phyloP scores from a whole-genome alignment of 495 filamentous ascomycete species.

The Lentithecium fluviatile region DNA sequence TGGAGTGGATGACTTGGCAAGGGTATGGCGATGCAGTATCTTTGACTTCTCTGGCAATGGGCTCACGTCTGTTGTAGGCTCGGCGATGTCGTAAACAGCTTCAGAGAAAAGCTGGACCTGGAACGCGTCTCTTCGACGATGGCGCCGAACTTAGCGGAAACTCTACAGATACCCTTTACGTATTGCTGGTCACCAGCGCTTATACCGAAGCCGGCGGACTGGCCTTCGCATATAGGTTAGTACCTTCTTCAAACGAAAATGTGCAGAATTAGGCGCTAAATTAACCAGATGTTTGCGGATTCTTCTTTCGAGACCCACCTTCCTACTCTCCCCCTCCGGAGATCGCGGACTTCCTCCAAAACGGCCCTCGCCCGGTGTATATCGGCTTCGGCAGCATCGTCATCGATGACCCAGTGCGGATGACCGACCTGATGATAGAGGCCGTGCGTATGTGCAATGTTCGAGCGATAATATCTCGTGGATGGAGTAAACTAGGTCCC shows the following conservation, averaged over 20 bases:
- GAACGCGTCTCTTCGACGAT: slow-evolving; percentile 65
- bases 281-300: slow-evolving; percentile 60
- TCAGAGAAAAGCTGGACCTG: slow-evolving; percentile 64
- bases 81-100: slow-evolving; percentile 72
- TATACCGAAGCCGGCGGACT: slow-evolving; percentile 77
- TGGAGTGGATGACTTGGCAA: slow-evolving; percentile 81
- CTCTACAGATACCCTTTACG: slow-evolving; percentile 69
- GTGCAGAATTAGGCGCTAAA: no score
- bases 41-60: background rate
- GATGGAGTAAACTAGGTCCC: slow-evolving; percentile 74
- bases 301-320: slow-evolving; percentile 68
- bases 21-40: slow-evolving; percentile 41
- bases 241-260: no score
- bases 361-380: slow-evolving; percentile 77
- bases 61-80: slow-evolving; percentile 35
- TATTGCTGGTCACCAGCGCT: slow-evolving; percentile 78
- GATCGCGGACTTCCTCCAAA: slow-evolving; percentile 62
- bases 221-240: slow-evolving; percentile 56
- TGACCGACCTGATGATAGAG: slow-evolving; percentile 88
- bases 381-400: slow-evolving; percentile 96
- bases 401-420: slow-evolving; percentile 76
- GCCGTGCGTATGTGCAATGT: slow-evolving; percentile 91
- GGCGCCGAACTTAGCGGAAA: slow-evolving; percentile 63
- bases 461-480: slow-evolving; percentile 73
- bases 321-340: slow-evolving; percentile 64